Evolutionary conservation across 176 grass and related monocot species (phyloP), one percentile per base, ranked within the genome.

Genomic region (Ensete ventricosum): DNA sequence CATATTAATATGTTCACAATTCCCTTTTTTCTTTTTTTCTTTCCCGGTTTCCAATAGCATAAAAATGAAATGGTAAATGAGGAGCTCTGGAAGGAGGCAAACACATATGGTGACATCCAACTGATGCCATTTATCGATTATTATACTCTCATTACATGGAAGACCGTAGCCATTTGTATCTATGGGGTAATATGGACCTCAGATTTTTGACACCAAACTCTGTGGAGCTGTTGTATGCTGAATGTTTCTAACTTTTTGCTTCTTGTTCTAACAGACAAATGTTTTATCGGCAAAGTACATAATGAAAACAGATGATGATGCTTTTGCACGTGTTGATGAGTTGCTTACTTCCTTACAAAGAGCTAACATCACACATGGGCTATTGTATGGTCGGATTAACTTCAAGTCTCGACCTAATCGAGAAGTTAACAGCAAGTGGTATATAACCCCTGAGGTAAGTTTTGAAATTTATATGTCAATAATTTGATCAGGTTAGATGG

Each of bases 291-390:
- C 88, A 54, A 95, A 95, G 74, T 95, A 95, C 84, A 85, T 95
- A 55, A 95, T 99, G 96, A 99, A 99, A 86, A 99, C 96, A 57
- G 96, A 99, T 55, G 96, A 99, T 62, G 96, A 99, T 79, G 90
- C 96, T 79, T 99, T 99, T 81, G 96, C 91, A 64, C 86, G 96
- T 71, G 79, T 99, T 5, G 96, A 99, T 78, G 96, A 94, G 80
- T 80, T 99, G 77, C 86, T 94, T 50, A 73, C 78, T 55, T 87
- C 84, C 69, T 62, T 99, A 49, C 67, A 84, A 54, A 74, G 54
- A 64, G 53, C 70, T 73, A 99, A 99, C 81, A 65, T 85, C 55
- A 86, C 73, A 54, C 86, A 73, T 72, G 91, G 84, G 59, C 81
- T 99, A 52, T 25, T 99, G 62, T 99, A 85, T 86, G 96, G 96